Evolutionary conservation across 2,329 filamentous ascomycete genomes (phyloP), one percentile per base, ranked within the genome.

Genomic region (Fusarium sp.): DNA sequence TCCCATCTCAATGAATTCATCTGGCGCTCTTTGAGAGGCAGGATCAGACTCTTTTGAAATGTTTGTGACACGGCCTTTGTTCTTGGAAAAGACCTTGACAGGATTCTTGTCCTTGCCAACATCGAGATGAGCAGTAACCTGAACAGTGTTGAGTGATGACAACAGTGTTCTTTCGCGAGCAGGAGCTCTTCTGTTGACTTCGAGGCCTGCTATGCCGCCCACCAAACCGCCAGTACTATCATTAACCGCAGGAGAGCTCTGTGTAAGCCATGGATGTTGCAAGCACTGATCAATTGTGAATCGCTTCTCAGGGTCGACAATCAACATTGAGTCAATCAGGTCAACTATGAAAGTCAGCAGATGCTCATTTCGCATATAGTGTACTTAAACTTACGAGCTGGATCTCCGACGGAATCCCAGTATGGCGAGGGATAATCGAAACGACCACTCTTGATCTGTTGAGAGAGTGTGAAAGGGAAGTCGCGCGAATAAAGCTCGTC

Each of bases 391-490:
- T 82, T 80, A 88, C 86, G 85, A 10, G 95, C 96, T 57, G 92
- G 88, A 71, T 98, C 80, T 45, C 80, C 80, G n/a, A 82, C 80
- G 13, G 80, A 82, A 56, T 82, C 94, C 75, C 92, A 99, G 80
- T 98, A 98, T 0, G 96, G 96, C 3, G 93, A 97, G 1, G 96
- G 95, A 76, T 98, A 99, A 79, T 98, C 93, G 77, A 97, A 99
- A 21, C 90, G 88, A 18, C 93, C 96, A 79, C 88, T 87, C 79
- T 92, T 94, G 79, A 99, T 98, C 81, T 98, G 94, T 71, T 97
- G 81, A 97, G 92, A 92, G 46, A 98, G 85, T 0, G 87, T 93
- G 77, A 93, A 98, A 4, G 96, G 96, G 71, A 94, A 96, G 46
- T 97, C 90, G 37, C 82, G 82, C 2, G 89, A 90, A 80, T 90